A percentile compares a stretch with the other conserved stretches of the same genome.
phyloP scores from a whole-genome alignment of 2,329 filamentous ascomycete species.

The Rutstroemia sp. region DNA sequence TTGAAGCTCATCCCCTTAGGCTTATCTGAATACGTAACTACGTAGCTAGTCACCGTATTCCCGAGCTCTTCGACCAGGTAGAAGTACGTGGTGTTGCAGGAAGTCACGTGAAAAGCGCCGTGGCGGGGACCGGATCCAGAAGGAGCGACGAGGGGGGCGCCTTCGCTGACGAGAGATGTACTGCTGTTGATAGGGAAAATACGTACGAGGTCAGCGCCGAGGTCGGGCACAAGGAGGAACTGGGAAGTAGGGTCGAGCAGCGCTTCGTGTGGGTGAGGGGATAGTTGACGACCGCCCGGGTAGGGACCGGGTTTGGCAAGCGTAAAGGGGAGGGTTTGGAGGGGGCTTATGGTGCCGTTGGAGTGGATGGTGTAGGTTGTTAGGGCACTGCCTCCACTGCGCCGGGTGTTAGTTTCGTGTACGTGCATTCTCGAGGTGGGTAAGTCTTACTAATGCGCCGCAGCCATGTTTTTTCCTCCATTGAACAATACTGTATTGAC shows the following conservation, averaged over 20 bases:
- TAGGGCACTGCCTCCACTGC: conserved; percentile 17
- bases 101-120: conserved; percentile 36
- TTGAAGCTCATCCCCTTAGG: conserved; percentile 34
- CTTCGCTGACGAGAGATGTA: conserved; percentile 31
- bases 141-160: conserved; percentile 30
- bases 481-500: conserved; percentile 38
- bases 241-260: conserved; percentile 44
- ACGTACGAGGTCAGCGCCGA: conserved; percentile 43
- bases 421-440: background rate
- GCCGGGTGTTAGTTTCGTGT: conserved; percentile 12
- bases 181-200: conserved; percentile 38
- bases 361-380: background rate
- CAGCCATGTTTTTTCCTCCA: conserved; percentile 29
- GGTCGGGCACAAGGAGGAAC: conserved; percentile 44
- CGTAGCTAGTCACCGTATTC: conserved; percentile 42
- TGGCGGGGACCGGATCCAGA: conserved; percentile 46
- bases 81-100: conserved; percentile 22
- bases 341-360: conserved; percentile 8
- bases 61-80: conserved; percentile 42
- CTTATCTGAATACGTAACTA: conserved; percentile 42
- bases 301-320: conserved; percentile 31
- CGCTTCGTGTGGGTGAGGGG: conserved; percentile 44
- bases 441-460: conserved; percentile 26
- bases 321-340: conserved; percentile 37
- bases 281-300: conserved; percentile 33